Evolutionary conservation across 2,329 filamentous ascomycete genomes (phyloP).

Genomic region (Chalaropsis ovoidea): DNA sequence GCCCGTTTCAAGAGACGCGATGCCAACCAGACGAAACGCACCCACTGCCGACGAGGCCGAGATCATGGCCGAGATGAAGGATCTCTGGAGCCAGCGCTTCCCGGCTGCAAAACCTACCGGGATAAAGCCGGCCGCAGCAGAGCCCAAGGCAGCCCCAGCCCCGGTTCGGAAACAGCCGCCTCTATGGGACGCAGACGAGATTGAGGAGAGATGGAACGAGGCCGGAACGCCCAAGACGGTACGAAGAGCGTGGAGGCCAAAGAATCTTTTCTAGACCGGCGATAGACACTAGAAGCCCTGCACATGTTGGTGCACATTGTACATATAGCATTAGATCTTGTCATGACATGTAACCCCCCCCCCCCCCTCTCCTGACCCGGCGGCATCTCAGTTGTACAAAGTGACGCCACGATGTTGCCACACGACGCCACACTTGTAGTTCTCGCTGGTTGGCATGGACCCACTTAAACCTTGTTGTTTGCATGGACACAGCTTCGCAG

Average conservation of each 20-base stretch:
- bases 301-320: neutral
- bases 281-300: neutral
- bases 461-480: constrained; percentile 1
- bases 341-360: neutral
- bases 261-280: constrained; percentile 3
- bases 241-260: neutral
- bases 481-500: constrained; percentile 6
- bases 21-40: neutral
- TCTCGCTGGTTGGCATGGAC: neutral
- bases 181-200: neutral
- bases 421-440: neutral
- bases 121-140: neutral
- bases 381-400: neutral
- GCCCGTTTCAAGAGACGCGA: neutral
- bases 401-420: neutral
- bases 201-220: constrained; percentile 5
- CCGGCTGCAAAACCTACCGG: neutral
- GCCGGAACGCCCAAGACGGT: neutral
- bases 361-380: no score
- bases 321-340: constrained; percentile 10
- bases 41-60: neutral
- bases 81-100: neutral
- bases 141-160: neutral
- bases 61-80: neutral
- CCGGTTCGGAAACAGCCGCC: neutral